Evolutionary conservation across 2,329 filamentous ascomycete genomes (phyloP).

Genomic region (Fusarium setosum): DNA sequence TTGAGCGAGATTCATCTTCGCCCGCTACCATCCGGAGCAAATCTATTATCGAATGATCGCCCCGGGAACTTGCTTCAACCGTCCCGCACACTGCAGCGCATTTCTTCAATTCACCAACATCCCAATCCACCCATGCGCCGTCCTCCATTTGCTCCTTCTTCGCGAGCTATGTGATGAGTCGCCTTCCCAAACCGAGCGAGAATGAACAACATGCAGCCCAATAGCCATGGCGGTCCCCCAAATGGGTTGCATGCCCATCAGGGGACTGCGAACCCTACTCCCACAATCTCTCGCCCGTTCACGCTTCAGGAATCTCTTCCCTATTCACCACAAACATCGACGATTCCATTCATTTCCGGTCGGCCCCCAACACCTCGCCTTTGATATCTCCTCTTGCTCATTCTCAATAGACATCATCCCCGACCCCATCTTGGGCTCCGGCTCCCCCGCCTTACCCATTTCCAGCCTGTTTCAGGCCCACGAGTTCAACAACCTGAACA

Average conservation of each 20-base stretch:
- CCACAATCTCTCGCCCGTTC: conserved; percentile 59
- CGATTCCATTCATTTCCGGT: conserved; percentile 83
- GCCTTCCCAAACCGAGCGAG: conserved; percentile 42
- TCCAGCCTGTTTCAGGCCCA: conserved; percentile 62
- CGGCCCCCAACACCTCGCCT: conserved; percentile 39
- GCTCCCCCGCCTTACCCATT: conserved; percentile 63
- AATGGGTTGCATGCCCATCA: conserved; percentile 48
- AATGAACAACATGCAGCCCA: conserved; percentile 47
- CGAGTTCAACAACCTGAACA: conserved; percentile 76
- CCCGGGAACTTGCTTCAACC: background rate
- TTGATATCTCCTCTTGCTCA: conserved; percentile 24
- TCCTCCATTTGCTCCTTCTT: conserved; percentile 42
- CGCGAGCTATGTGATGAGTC: conserved; percentile 46
- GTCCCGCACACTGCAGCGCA: conserved; percentile 9
- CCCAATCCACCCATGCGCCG: conserved; percentile 41
- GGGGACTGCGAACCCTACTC: conserved; percentile 37
- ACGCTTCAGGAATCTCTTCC: conserved; percentile 81
- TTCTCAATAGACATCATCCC: conserved; percentile 70
- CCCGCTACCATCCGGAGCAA: background rate
- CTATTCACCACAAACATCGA: conserved; percentile 85
- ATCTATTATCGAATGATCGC: background rate
- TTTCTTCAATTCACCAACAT: conserved; percentile 16
- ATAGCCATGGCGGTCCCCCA: conserved; percentile 45
- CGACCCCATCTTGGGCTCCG: conserved; percentile 70
- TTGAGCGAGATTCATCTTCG: conserved; percentile 33